phyloP scores from a whole-genome alignment of 768 basidiomycete species.

The Leccinum uliginosum region DNA sequence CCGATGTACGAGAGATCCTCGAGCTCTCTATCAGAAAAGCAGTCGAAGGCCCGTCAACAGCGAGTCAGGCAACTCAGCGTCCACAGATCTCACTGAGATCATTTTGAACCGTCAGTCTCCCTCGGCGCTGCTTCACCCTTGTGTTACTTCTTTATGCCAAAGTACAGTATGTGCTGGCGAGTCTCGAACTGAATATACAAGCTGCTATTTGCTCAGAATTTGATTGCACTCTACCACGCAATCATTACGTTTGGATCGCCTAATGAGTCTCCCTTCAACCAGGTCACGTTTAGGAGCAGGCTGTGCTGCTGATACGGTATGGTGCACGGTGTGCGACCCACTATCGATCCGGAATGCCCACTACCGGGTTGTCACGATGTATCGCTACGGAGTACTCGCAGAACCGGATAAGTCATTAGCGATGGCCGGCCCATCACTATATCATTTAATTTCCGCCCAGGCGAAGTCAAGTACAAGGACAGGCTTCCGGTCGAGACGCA shows the following conservation, averaged over 20 bases:
- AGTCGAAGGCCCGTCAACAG: slow-evolving; percentile 45
- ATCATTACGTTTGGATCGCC: not conserved
- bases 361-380: not conserved
- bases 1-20: slow-evolving; percentile 52
- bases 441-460: not conserved
- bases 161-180: not conserved
- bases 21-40: slow-evolving; percentile 79
- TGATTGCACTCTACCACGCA: not conserved
- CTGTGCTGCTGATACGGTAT: not conserved
- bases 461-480: not conserved
- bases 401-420: not conserved
- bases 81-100: slow-evolving; percentile 78
- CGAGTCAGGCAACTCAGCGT: slow-evolving; percentile 41
- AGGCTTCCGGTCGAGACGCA: not conserved
- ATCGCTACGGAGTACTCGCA: not conserved
- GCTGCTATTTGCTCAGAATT: not conserved
- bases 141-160: slow-evolving; percentile 1
- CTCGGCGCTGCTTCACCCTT: not conserved
- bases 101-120: slow-evolving; percentile 38
- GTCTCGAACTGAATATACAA: not conserved
- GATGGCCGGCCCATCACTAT: not conserved
- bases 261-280: not conserved
- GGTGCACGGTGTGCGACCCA: not conserved
- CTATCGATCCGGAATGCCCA: not conserved
- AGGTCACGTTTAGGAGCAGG: not conserved